phyloP scores from a whole-genome alignment of 78 protist genomes.

The Capsaspora owczarzaki region DNA sequence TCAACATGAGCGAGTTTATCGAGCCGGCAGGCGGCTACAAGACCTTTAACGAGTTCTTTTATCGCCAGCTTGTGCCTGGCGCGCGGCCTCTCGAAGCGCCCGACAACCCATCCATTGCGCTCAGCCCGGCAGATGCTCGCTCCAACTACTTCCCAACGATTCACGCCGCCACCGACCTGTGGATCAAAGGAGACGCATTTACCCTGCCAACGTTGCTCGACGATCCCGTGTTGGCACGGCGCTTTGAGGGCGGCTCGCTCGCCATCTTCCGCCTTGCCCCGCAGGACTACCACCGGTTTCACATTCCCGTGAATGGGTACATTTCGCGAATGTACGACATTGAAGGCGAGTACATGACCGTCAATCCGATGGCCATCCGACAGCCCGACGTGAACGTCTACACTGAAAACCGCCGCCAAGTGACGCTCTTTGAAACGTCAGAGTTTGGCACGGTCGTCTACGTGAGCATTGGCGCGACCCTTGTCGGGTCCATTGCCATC shows the following conservation, averaged over 20 bases:
- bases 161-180: slow-evolving; percentile 42
- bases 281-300: slow-evolving; percentile 79
- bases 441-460: slow-evolving; percentile 47
- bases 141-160: slow-evolving; percentile 42
- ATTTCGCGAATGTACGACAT: slow-evolving; percentile 25
- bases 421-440: slow-evolving; percentile 1
- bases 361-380: slow-evolving; percentile 70
- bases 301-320: slow-evolving; percentile 47
- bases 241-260: slow-evolving; percentile 52
- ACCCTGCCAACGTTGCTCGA: background rate
- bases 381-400: slow-evolving; percentile 41
- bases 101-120: slow-evolving; percentile 14
- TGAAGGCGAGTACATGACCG: slow-evolving; percentile 55
- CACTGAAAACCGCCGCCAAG: slow-evolving; percentile 47
- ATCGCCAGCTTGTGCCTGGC: slow-evolving; percentile 45
- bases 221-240: background rate
- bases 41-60: slow-evolving; percentile 67
- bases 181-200: slow-evolving; percentile 62
- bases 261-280: slow-evolving; percentile 66
- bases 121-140: slow-evolving; percentile 66
- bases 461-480: slow-evolving; percentile 63
- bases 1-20: slow-evolving; percentile 40
- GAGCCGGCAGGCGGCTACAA: slow-evolving; percentile 33
- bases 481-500: slow-evolving; percentile 63
- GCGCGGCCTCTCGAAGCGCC: slow-evolving; percentile 48